Conservation (phyloP, 2,329 filamentous ascomycete genomes). For the Monascus ruber region DNA sequence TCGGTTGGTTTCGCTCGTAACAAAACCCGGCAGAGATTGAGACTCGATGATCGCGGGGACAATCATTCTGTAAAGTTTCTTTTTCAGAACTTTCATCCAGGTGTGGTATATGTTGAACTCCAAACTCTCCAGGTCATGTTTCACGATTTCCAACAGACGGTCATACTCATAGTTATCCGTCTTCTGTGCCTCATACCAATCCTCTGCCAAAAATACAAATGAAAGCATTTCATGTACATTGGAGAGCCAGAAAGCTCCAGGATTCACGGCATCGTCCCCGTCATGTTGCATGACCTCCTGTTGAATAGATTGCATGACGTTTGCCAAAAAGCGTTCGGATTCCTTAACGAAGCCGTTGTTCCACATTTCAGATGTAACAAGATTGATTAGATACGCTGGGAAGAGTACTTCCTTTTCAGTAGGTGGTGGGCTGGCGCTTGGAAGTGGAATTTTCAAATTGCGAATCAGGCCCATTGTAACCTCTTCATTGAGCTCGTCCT, state of each 20-base stretch:
- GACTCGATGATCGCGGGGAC: constrained; percentile 98
- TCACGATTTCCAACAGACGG: constrained; percentile 92
- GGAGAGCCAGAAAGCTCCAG: constrained; percentile 95
- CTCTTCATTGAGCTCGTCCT: constrained; percentile 92
- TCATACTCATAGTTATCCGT: constrained; percentile 99
- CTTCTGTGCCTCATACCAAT: constrained; percentile 99
- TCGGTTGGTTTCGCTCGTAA: constrained; percentile 95
- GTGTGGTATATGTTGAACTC: constrained; percentile 99
- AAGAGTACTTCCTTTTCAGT: constrained; percentile 98
- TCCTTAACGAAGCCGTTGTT: constrained; percentile 99
- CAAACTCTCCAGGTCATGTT: constrained; percentile 93
- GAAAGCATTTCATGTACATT: constrained; percentile 99
- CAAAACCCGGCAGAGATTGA: constrained; percentile 93
- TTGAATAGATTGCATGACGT: constrained; percentile 99
- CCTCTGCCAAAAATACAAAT: constrained; percentile 96
- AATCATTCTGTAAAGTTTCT: constrained; percentile 99
- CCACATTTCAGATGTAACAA: constrained; percentile 99
- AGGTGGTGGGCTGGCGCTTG: constrained; percentile 73
- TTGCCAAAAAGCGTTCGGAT: constrained; percentile 94
- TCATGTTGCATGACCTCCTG: constrained; percentile 99
- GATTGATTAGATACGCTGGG: constrained; percentile 96
- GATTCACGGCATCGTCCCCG: constrained; percentile 92
- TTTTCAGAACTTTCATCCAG: constrained; percentile 99
- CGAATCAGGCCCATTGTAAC: constrained; percentile 91
- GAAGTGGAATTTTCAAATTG: constrained; percentile 90